Conservation (phyloP, 768 basidiomycete species). For the Asterophora lycoperdoides region DNA sequence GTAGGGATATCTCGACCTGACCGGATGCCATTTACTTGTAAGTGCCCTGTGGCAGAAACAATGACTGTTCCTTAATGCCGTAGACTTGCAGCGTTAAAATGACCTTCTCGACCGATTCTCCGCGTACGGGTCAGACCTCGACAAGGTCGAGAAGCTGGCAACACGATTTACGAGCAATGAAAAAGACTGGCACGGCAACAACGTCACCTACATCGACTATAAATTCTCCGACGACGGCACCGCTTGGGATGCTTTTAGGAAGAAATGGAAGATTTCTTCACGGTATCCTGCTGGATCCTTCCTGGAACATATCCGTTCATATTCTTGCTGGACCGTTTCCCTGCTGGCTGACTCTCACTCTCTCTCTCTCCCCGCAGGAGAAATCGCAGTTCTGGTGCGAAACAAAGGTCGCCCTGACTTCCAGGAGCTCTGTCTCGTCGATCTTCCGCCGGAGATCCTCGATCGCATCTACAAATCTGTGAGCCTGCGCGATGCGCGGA, state of each 20-base stretch:
- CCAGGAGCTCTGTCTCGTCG: neutral
- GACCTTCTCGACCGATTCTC: too few relatives aligned
- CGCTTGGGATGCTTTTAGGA: neutral
- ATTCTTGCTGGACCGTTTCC: too few relatives aligned
- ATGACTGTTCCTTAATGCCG: neutral
- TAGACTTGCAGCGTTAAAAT: neutral
- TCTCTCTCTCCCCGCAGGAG: neutral
- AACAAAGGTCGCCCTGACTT: neutral
- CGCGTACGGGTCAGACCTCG: too few relatives aligned
- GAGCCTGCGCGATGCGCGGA: neutral
- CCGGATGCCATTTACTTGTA: neutral
- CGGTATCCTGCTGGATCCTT: neutral
- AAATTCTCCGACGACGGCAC: neutral
- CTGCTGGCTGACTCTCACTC: neutral
- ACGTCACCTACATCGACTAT: too few relatives aligned
- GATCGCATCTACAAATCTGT: neutral
- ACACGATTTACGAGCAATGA: too few relatives aligned
- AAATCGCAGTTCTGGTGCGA: neutral
- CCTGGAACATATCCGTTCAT: neutral
- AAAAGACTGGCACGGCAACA: too few relatives aligned
- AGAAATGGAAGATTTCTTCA: neutral
- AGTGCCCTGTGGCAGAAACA: neutral
- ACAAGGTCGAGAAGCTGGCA: too few relatives aligned
- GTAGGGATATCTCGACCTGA: slow-evolving; percentile 3
- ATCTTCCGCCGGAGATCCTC: slow-evolving; percentile 4